Conservation (phyloP, 1,139 yeast genomes). For the Nakaseomyces uthaithaninus region DNA sequence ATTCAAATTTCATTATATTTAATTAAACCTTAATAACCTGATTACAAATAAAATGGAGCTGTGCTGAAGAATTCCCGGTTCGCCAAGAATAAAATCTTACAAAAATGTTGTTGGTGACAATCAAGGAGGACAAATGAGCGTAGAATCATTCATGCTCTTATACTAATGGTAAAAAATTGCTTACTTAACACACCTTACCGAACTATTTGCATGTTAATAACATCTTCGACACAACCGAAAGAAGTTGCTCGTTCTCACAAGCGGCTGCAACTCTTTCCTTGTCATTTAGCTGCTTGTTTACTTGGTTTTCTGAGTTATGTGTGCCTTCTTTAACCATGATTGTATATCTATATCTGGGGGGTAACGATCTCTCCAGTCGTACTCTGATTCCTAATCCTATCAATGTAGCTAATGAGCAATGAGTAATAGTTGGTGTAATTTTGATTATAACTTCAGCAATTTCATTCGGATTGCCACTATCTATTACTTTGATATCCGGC, state of each 20-base stretch:
- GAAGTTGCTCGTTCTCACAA: conserved; percentile 88
- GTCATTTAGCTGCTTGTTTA: conserved; percentile 91
- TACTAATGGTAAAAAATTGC: not conserved
- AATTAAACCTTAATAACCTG: too few relatives aligned
- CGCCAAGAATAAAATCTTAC: too few relatives aligned
- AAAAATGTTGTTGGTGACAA: too few relatives aligned
- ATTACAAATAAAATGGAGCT: too few relatives aligned
- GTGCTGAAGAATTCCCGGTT: too few relatives aligned
- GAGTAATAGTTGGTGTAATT: conserved; percentile 96
- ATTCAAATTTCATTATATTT: too few relatives aligned
- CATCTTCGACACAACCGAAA: conserved; percentile 87
- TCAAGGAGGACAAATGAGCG: too few relatives aligned
- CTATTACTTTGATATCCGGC: conserved; percentile 63
- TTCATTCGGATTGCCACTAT: conserved; percentile 43
- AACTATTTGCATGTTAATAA: conserved; percentile 57
- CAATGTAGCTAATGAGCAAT: conserved; percentile 90
- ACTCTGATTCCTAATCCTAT: conserved; percentile 94
- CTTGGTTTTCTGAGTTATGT: conserved; percentile 93
- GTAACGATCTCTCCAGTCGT: conserved; percentile 78
- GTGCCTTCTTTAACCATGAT: conserved; percentile 83
- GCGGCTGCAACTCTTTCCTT: conserved; percentile 99
- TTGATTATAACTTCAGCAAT: conserved; percentile 72
- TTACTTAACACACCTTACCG: not conserved
- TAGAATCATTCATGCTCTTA: too few relatives aligned
- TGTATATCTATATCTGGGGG: conserved; percentile 72